These are phyloP conservation scores for Inga oerstediana DNA, from an alignment of 306 rosid species.

Conservation along the genomic window DNA sequence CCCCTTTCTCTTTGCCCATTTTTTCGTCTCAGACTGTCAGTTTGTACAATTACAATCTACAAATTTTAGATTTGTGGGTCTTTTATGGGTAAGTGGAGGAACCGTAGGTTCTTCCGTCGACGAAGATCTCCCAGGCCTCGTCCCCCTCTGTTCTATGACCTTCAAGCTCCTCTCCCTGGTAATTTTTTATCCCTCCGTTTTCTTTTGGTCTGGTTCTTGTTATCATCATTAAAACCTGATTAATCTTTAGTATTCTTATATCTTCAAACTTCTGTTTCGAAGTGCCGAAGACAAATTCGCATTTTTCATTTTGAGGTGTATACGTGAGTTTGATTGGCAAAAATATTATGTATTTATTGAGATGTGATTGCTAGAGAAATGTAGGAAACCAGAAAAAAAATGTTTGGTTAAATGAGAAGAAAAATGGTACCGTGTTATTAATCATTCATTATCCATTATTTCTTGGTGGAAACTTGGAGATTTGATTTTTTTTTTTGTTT, in stretches of 20 bases:
- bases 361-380: neutral
- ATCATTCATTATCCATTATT: neutral
- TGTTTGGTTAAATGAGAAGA: neutral
- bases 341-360: neutral
- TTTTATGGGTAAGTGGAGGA: slow-evolving; percentile 78
- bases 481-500: neutral
- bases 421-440: neutral
- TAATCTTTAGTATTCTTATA: neutral
- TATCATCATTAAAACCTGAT: neutral
- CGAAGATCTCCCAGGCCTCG: slow-evolving; percentile 46
- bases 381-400: neutral
- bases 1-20: neutral
- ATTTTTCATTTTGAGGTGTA: neutral
- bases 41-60: neutral
- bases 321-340: neutral
- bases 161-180: slow-evolving; percentile 63
- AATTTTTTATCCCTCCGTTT: neutral
- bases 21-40: neutral
- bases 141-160: slow-evolving; percentile 42
- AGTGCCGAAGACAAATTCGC: neutral
- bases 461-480: neutral
- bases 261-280: neutral
- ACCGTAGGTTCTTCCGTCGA: slow-evolving; percentile 57
- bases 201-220: neutral
- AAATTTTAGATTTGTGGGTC: slow-evolving; percentile 6